These are phyloP conservation scores for Candolleomyces eurysporus DNA, from an alignment of 768 basidiomycete species.

Conservation along the genomic window DNA sequence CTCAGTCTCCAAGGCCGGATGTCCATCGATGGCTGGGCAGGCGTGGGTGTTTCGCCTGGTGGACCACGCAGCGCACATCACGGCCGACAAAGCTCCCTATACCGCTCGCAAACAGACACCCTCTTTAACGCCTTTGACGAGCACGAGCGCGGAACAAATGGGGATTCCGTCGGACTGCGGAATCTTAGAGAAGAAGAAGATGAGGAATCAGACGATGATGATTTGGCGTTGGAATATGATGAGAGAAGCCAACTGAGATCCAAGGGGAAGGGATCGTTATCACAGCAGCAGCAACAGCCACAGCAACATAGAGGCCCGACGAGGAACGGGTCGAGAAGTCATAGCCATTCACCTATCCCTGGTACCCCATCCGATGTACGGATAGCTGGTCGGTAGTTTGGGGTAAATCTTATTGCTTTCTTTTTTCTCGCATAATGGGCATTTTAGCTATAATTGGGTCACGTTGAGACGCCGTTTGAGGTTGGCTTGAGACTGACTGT, in stretches of 20 bases:
- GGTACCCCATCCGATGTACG: slow-evolving; percentile 34
- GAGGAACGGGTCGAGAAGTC: slow-evolving; percentile 46
- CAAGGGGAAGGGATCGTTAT: slow-evolving; percentile 15
- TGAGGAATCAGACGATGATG: slow-evolving; percentile 43
- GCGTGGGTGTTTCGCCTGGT: slow-evolving; percentile 31
- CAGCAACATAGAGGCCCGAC: slow-evolving; percentile 16
- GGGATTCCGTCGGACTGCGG: slow-evolving; percentile 48
- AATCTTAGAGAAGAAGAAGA: slow-evolving; percentile 57
- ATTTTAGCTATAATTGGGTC: background rate
- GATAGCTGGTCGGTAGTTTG: slow-evolving; percentile 26
- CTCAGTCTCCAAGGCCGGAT: slow-evolving; percentile 78
- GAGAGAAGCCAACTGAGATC: slow-evolving; percentile 40
- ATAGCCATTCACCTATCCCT: slow-evolving; percentile 50
- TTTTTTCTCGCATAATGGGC: slow-evolving; percentile 1
- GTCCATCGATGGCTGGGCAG: slow-evolving; percentile 78
- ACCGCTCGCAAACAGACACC: slow-evolving; percentile 60
- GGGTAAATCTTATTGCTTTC: background rate
- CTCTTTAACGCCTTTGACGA: slow-evolving; percentile 79
- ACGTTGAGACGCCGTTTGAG: no score
- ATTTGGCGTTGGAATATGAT: slow-evolving; percentile 40
- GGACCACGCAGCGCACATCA: slow-evolving; percentile 39
- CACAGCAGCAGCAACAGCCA: slow-evolving; percentile 13
- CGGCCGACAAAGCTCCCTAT: slow-evolving; percentile 63
- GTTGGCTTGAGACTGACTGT: no score
- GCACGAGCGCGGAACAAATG: slow-evolving; percentile 27